Evolutionary conservation across 176 grass and related monocot species (phyloP), one percentile per base, ranked within the genome.

Genomic region (Urochloa ruziziensis): DNA sequence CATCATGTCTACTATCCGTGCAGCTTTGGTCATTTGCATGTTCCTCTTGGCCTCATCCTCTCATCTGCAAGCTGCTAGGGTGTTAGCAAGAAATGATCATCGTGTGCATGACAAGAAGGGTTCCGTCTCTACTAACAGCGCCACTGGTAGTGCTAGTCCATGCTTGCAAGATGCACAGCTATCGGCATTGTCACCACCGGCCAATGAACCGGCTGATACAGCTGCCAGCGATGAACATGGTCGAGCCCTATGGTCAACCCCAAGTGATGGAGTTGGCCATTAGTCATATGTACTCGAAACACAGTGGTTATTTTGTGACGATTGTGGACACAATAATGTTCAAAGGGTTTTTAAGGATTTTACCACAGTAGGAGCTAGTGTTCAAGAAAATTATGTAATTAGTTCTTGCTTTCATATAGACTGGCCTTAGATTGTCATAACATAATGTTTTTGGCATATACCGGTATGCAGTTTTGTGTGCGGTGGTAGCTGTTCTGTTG

Each of bases 231-330:
- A 27, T 33, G 67, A n/a, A 6, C 75, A 39, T 33, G 34, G 81
- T 53, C 58, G 87, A 21, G 51, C 37, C 0, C 87, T 89, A 5
- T 84, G 87, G 87, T 89, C 87, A 1, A 80, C 87, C 11, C 87
- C 87, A 13, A 89, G 87, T 30, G 87, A 80, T 10, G 87, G 87
- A 0, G 75, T 89, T 24, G 87, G 81, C 28, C 87, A 89, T 73
- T 89, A 89, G 16, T 25, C 67, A 57, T 37, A 1, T 32, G 18
- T 82, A 25, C 10, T 17, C 23, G 12, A 61, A 65, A 14, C 15
- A 14, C 10, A n/a, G 7, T 44, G 71, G 11, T 33, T 34, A 78
- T 16, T 63, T 47, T 21, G 21, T 46, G n/a, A 21, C 2, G 36
- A 35, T 36, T 29, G 17, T 40, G 7, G 29, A 11, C 67, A 46